These are phyloP conservation scores for Vigna unguiculata DNA, from an alignment of 306 rosid species.

Conservation along the genomic window DNA sequence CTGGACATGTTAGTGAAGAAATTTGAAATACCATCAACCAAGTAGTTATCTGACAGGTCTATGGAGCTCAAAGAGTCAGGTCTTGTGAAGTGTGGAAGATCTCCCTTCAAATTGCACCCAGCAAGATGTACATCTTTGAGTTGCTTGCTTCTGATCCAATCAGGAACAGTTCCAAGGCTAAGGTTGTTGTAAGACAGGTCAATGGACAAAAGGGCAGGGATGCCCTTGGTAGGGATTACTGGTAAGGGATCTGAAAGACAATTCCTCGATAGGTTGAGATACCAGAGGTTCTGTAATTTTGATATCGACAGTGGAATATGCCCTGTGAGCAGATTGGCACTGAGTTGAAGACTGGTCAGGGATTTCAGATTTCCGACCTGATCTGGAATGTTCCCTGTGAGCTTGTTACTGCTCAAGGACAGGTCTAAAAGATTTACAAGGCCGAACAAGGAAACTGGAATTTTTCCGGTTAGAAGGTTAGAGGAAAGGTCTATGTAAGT, in stretches of 20 bases:
- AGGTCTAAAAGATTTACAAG: conserved; percentile 74
- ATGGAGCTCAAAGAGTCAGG: conserved; percentile 76
- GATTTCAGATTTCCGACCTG: conserved; percentile 75
- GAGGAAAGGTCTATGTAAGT: conserved; percentile 78
- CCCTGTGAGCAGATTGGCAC: conserved; percentile 72
- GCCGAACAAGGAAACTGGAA: conserved; percentile 74
- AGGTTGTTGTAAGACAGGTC: conserved; percentile 90
- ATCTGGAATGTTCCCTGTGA: conserved; percentile 78
- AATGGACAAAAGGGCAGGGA: conserved; percentile 85
- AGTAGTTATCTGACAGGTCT: conserved; percentile 80
- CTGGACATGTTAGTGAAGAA: conserved; percentile 75
- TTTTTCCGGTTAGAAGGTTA: conserved; percentile 69
- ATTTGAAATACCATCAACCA: conserved; percentile 61
- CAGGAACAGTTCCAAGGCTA: conserved; percentile 78
- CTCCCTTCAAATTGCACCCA: conserved; percentile 78
- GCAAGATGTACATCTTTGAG: conserved; percentile 81
- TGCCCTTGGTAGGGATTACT: conserved; percentile 54
- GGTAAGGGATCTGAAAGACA: conserved; percentile 76
- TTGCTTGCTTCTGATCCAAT: conserved; percentile 79
- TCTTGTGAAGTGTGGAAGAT: conserved; percentile 68
- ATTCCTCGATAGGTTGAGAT: conserved; percentile 82
- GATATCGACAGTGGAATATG: conserved; percentile 76
- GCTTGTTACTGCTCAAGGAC: conserved; percentile 74
- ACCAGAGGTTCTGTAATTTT: conserved; percentile 81
- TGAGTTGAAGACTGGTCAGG: conserved; percentile 70